Conservation (phyloP, 1,284 basidiomycete species). For the Cystobasidium sp. region DNA sequence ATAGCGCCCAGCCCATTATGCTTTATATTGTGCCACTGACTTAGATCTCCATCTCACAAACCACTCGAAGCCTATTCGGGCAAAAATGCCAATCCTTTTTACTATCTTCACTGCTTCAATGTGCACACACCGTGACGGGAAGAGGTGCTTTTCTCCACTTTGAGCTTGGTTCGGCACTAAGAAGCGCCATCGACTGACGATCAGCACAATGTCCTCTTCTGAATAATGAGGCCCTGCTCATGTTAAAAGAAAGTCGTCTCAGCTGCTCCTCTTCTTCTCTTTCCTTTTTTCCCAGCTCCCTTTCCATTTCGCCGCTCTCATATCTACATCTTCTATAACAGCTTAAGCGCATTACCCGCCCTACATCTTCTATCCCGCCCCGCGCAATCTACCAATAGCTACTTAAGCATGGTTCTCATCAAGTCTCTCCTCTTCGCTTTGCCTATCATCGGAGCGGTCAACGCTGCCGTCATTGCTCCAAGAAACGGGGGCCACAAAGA, state of each 20-base stretch:
- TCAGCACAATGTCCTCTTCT: no score
- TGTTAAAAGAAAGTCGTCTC: not conserved
- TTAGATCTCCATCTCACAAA: not conserved
- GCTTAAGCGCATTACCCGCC: conserved; percentile 1
- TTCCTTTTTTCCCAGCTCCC: not conserved
- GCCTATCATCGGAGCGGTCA: not conserved
- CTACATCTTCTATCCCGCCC: not conserved
- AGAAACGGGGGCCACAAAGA: conserved; percentile 7
- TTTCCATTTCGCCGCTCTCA: not conserved
- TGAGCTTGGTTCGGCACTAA: not conserved
- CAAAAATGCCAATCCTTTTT: conserved; percentile 2
- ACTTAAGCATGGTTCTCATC: conserved; percentile 13
- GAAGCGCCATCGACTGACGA: not conserved
- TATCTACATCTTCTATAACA: not conserved
- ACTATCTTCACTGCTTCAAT: not conserved
- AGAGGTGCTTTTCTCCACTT: conserved; percentile 1
- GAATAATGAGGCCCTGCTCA: not conserved
- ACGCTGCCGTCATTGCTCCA: conserved; percentile 16
- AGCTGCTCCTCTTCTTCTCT: not conserved
- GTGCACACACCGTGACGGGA: no score
- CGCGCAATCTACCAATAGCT: not conserved
- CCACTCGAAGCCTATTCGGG: not conserved
- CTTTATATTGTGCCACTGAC: not conserved
- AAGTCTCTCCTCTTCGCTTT: conserved; percentile 24
- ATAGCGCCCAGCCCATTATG: not conserved